phyloP scores from a whole-genome alignment of 1,284 basidiomycete species.

The Ustilago nuda region DNA sequence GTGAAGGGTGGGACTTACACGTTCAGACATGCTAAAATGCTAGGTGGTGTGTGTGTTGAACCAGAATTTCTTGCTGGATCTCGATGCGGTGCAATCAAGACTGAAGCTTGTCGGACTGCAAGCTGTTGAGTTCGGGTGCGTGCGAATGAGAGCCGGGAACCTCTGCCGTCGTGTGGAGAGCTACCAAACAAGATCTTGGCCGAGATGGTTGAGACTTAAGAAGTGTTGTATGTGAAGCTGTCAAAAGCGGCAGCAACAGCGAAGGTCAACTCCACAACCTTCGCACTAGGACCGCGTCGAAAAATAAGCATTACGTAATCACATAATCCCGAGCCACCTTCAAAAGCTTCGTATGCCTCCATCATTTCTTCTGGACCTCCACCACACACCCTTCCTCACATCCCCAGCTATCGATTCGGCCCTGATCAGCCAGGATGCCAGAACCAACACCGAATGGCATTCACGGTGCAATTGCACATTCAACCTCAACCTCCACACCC shows the following conservation, averaged over 20 bases:
- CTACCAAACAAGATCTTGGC: background rate
- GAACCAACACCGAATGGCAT: background rate
- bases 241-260: slow-evolving; percentile 11
- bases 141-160: background rate
- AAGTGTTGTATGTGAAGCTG: slow-evolving; percentile 7
- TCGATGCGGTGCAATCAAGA: background rate
- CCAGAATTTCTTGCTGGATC: background rate
- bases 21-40: slow-evolving; percentile 32
- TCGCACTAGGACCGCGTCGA: background rate
- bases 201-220: background rate
- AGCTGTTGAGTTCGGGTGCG: background rate
- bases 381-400: background rate
- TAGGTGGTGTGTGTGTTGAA: background rate
- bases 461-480: background rate
- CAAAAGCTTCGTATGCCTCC: slow-evolving; percentile 32
- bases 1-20: slow-evolving; percentile 18
- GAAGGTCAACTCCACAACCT: slow-evolving; percentile 13
- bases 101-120: background rate
- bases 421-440: slow-evolving; percentile 14
- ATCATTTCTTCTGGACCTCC: slow-evolving; percentile 9
- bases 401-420: background rate
- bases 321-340: too few species aligned
- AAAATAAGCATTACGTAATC: slow-evolving; percentile 36
- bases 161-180: background rate
- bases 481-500: slow-evolving; percentile 16